Evolutionary conservation across 345 rosid genomes (phyloP).

Genomic region (Linum trigynum): DNA sequence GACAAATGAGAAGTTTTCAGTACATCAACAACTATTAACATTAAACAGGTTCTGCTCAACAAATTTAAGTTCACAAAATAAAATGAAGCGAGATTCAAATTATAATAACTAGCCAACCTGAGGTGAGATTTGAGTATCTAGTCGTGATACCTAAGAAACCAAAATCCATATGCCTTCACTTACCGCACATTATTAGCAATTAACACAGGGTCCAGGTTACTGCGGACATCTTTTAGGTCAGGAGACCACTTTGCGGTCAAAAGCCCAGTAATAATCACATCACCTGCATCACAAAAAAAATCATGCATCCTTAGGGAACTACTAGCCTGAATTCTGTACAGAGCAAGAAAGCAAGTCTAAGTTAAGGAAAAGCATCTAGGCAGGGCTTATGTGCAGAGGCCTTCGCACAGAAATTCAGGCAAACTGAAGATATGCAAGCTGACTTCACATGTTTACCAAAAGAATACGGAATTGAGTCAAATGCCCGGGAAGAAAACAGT

Average conservation of each 20-base stretch:
- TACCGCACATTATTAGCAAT: conserved; percentile 87
- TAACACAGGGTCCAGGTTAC: conserved; percentile 82
- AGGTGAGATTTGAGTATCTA: neutral
- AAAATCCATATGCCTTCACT: conserved; percentile 2
- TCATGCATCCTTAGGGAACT: neutral
- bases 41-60: neutral
- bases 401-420: too few species aligned
- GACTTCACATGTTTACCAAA: too few species aligned
- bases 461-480: too few species aligned
- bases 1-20: neutral
- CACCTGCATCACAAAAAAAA: conserved; percentile 40
- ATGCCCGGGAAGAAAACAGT: neutral
- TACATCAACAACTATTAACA: neutral
- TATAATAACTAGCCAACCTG: neutral
- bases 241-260: conserved; percentile 96
- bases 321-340: neutral
- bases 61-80: neutral
- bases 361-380: neutral
- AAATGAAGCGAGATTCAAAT: too few species aligned
- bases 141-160: neutral
- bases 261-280: conserved; percentile 73
- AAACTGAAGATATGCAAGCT: too few species aligned
- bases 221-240: conserved; percentile 80
- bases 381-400: too few species aligned
- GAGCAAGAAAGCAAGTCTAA: neutral